Base-by-base conservation (phyloP, 441 rosid species). In the Pelargonium exstipulatum region DNA sequence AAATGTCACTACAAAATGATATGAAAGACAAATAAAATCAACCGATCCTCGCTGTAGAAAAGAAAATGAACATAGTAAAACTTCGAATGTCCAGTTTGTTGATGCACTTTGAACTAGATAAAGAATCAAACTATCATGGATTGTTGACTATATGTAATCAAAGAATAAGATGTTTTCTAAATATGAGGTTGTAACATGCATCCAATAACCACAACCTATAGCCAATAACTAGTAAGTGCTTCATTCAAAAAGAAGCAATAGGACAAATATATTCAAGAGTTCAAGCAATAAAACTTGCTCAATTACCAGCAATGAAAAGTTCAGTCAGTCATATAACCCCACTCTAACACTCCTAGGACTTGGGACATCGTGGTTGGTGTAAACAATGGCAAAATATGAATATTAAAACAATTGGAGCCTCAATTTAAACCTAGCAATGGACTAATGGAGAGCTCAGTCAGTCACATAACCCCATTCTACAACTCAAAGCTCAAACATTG, bases 1-100 rank as follows among this genome's bases (percentile, higher is more conserved):
- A 71, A 72, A 62, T 37, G 40, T 29, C 8, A 61, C 13, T 61
- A 61, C 8, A 17, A 51, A 13, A 51, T 51, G 58, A 13, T 13
- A 14, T 16, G 14, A 22, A 35, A 64, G 62, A 20, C 32, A 20
- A 57, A 20, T 24, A 57, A 57, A 26, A 4, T 16, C 29, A 61
- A 57, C 29, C 29, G 9, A 26, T 26, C 64, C 9, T 26, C 42
- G 3, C 9, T 29, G 64, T 14, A 61, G 64, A 57, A 24, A 20
- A 57, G 62, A 57, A 57, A 58, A 58, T 9, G 63, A 9, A 58
- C 12, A 14, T 58, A 26, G 26, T 7, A 58, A 5, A 1, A 22
- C 26, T 58, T 18, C 6, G 6, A 20, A 8, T 14, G 24, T 17
- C 20, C 9, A 17, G 24, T 53, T 42, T 42, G 46, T 42, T 42